These are phyloP conservation scores for Pisolithus sp. DNA, from an alignment of 768 basidiomycete genomes.

Conservation along the genomic window DNA sequence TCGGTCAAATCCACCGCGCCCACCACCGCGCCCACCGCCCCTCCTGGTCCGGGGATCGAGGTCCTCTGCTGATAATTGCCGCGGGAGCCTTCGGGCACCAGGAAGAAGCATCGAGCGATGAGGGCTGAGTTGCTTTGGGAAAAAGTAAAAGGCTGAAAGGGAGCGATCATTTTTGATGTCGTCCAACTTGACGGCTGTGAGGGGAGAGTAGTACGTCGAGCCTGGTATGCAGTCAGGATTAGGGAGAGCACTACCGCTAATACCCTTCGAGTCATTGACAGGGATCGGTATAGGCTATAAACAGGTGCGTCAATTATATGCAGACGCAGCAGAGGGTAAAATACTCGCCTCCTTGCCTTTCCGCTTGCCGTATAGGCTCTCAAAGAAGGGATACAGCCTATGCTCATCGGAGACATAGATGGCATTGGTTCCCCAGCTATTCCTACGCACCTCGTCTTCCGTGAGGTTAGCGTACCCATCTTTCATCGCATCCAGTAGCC, in stretches of 20 bases:
- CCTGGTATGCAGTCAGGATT: constrained; percentile 90
- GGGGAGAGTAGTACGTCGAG: constrained; percentile 78
- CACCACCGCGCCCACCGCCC: constrained; percentile 44
- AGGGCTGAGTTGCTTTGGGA: constrained; percentile 80
- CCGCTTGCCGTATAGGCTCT: constrained; percentile 84
- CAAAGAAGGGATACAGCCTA: constrained; percentile 80
- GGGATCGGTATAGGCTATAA: constrained; percentile 71
- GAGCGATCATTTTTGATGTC: constrained; percentile 88
- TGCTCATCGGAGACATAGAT: constrained; percentile 83
- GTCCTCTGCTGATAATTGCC: constrained; percentile 63
- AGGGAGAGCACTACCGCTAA: constrained; percentile 72
- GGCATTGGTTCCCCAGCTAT: constrained; percentile 77
- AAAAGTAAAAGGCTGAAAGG: constrained; percentile 80
- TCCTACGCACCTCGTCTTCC: constrained; percentile 78
- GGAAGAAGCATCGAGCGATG: constrained; percentile 82
- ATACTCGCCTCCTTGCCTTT: constrained; percentile 64
- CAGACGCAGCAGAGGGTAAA: constrained; percentile 1
- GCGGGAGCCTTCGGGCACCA: constrained; percentile 53
- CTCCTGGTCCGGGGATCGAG: constrained; percentile 58
- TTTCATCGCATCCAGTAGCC: constrained; percentile 81
- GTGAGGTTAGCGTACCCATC: constrained; percentile 56
- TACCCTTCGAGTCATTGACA: constrained; percentile 61
- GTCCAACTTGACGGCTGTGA: constrained; percentile 51
- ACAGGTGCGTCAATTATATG: constrained; percentile 5
- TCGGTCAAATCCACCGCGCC: constrained; percentile 36